Base-by-base conservation (phyloP, 1,284 basidiomycete species). In the Ustilago vetiveriae region DNA sequence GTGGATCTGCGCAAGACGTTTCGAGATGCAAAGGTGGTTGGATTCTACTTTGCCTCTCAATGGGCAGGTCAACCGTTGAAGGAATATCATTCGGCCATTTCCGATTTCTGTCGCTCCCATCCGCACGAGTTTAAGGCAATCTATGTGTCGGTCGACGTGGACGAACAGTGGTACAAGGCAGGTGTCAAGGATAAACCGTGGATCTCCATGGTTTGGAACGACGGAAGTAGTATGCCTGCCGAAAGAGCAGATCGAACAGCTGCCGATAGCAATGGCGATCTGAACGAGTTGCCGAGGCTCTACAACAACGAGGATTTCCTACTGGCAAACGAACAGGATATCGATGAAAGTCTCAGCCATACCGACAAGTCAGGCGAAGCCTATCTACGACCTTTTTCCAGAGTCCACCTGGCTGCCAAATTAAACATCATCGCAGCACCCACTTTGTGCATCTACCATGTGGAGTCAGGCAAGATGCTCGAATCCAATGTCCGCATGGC, bases 121-220 rank as follows among this genome's bases (percentile, higher is more conserved):
- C 76, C 78, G 5, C 78, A 83, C 50, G 80, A 79, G 44, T 75
- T 78, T 64, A 83, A 82, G 57, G 66, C 72, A 4, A 60, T 84
- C 42, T 84, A 82, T 50, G 79, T 82, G 19, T 80, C 76, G 35
- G 76, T 83, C 33, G 83, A 83, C 52, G 70, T 78, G 8, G 74
- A 76, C 52, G 74, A 77, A 27, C 49, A 68, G 43, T 78, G 76
- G 58, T 83, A 76, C 66, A 74, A 82, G 38, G 57, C 64, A 0
- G 78, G 80, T 27, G 75, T 79, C 21, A 67, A 69, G 17, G 75
- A 73, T 19, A 77, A 78, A 41, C 80, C 80, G 8, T 82, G 79
- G 79, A 72, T 82, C 29, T 71, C 74, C 17, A 81, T 82, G 79
- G 79, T 71, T 3, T 83, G 82, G 82, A 79, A 83, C 65, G 83